Evolutionary conservation across 2,329 filamentous ascomycete genomes (phyloP), one percentile per base, ranked within the genome.

Genomic region (Capronia epimyces): DNA sequence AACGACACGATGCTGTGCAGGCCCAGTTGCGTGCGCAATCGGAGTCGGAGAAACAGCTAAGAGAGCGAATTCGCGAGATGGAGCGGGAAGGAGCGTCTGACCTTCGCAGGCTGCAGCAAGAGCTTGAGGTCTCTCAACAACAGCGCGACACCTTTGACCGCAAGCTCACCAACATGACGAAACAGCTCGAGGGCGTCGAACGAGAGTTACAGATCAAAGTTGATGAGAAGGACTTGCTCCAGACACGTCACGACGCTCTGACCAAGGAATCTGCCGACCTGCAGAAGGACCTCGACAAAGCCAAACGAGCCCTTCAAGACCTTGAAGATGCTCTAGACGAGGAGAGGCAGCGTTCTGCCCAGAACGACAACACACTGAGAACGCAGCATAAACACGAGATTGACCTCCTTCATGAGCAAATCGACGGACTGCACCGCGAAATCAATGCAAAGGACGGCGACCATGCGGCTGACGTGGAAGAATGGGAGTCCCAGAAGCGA

Each of bases 381-480:
- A 66, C 68, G 45, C 73, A 81, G 58, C 77, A 80, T 53, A 75
- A 75, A 55, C 66, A 68, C 12, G 78, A 82, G 55, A 69, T 82
- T 39, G 75, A 80, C 46, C 73, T 71, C 13, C 64, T 81, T n/a
- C 69, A 71, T 53, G 70, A 74, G 55, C 77, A 86, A 43, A 69
- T 83, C 18, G 81, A 78, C 46, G 73, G 76, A 46, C 71, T 86
- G 3, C 80, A 83, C 52, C 77, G 81, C 16, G 79, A 84, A 56
- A 75, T 86, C 25, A 78, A 81, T 58, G 81, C 86, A 59, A 86
- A 83, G 58, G 82, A 87, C 60, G 83, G 82, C 42, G 73, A 84
- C 31, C 83, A 84, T 67, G 82, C 83, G 52, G 80, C 84, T 50
- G 83, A 87, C 61, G 80, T 78, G 65, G 84, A 88, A 56, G 81